Evolutionary conservation across 805 yeast genomes (phyloP).

Genomic region (Osmozyma mogii): DNA sequence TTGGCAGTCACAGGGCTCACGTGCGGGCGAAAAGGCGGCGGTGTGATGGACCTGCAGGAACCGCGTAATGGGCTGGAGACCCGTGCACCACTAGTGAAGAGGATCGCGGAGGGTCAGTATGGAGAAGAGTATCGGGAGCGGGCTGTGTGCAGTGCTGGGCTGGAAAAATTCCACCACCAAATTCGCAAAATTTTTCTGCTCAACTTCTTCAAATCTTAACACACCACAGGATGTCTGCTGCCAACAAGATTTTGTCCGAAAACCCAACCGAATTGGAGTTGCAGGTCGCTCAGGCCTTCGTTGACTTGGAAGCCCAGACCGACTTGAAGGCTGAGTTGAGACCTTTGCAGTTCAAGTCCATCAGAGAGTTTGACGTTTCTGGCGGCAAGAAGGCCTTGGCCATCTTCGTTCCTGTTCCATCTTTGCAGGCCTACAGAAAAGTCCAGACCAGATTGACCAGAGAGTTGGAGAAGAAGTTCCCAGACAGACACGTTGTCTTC

Average conservation of each 20-base stretch:
- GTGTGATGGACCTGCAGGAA: no score
- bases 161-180: no score
- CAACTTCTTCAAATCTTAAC: conserved; percentile 10
- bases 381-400: conserved; percentile 99
- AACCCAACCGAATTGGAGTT: conserved; percentile 98
- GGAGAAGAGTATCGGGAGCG: conserved; percentile 3
- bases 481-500: conserved; percentile 99
- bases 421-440: conserved; percentile 87
- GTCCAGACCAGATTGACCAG: conserved; percentile 96
- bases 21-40: no score
- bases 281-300: conserved; percentile 98
- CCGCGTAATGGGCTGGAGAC: no score
- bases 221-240: conserved; percentile 76
- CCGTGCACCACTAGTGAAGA: no score
- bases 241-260: conserved; percentile 88
- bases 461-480: conserved; percentile 99
- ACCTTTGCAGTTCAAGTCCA: conserved; percentile 97
- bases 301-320: conserved; percentile 93
- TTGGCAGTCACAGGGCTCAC: no score
- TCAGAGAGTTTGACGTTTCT: conserved; percentile 94
- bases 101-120: no score
- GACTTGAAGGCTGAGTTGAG: conserved; percentile 97
- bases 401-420: conserved; percentile 96
- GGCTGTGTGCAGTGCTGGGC: conserved; percentile 7
- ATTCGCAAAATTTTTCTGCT: conserved; percentile 9